phyloP scores from a whole-genome alignment of 176 grass and related monocot species.

The Carex parvula region DNA sequence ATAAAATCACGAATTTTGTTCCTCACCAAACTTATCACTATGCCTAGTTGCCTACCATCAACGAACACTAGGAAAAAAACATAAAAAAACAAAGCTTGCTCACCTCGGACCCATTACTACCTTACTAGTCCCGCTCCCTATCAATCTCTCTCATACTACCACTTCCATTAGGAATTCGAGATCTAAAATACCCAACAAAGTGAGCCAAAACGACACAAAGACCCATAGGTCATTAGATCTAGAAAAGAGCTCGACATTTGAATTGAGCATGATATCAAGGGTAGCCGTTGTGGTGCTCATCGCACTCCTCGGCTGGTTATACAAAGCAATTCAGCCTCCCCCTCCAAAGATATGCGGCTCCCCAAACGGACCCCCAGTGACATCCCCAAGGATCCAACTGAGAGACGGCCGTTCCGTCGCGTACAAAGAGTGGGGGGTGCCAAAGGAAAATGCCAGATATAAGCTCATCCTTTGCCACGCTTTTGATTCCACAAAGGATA shows the following conservation, averaged over 20 bases:
- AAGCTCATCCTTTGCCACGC: conserved; percentile 58
- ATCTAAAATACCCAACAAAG: background rate
- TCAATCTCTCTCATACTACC: background rate
- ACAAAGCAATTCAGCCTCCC: conserved; percentile 50
- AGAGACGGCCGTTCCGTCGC: conserved; percentile 53
- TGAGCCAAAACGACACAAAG: background rate
- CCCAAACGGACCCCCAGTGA: conserved; percentile 47
- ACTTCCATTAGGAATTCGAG: background rate
- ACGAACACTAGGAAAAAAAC: background rate
- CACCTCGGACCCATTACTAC: background rate
- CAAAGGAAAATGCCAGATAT: conserved; percentile 48
- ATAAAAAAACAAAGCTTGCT: background rate
- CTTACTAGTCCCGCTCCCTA: background rate
- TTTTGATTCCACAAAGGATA: conserved; percentile 61
- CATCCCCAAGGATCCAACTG: conserved; percentile 62
- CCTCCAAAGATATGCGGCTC: conserved; percentile 47
- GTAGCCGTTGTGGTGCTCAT: conserved; percentile 30
- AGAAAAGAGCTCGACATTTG: background rate
- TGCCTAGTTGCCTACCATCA: no score
- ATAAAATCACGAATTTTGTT: no score
- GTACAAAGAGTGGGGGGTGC: conserved; percentile 48
- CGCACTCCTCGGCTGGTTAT: conserved; percentile 38
- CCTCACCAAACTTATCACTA: no score
- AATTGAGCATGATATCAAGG: conserved; percentile 39
- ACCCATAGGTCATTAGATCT: background rate